phyloP scores from a whole-genome alignment of 805 yeast species.

The Wickerhamiella nectarea region DNA sequence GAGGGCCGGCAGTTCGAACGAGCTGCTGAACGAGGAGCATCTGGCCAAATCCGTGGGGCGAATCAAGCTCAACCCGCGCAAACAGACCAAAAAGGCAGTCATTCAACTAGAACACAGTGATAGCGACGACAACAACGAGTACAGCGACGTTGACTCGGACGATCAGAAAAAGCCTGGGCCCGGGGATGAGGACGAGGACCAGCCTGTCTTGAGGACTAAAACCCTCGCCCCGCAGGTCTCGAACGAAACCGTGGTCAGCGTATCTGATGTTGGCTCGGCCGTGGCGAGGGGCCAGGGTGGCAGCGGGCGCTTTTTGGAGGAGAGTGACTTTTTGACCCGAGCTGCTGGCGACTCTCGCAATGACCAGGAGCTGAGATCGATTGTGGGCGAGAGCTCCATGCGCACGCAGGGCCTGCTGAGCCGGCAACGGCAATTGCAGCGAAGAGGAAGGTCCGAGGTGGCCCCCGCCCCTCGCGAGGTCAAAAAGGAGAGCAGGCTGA shows the following conservation, averaged over 20 bases:
- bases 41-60: background rate
- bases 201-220: background rate
- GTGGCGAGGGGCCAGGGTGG: background rate
- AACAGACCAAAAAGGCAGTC: conserved; percentile 5
- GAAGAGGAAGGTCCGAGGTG: conserved; percentile 6
- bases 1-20: background rate
- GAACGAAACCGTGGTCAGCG: conserved; percentile 20
- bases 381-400: conserved; percentile 12
- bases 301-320: conserved; percentile 16
- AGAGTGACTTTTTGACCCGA: conserved; percentile 17
- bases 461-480: background rate
- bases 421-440: conserved; percentile 9
- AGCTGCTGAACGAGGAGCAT: background rate
- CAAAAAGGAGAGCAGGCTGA: conserved; percentile 3
- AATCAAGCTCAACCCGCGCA: background rate
- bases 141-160: conserved; percentile 8
- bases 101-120: conserved; percentile 12
- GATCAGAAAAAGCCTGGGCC: background rate
- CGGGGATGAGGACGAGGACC: background rate
- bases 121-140: conserved; percentile 7
- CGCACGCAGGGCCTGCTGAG: background rate
- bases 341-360: conserved; percentile 14
- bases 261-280: conserved; percentile 5
- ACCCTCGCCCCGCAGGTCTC: conserved; percentile 16
- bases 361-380: conserved; percentile 8